Base-by-base conservation (phyloP, 2,329 filamentous ascomycete genomes). In the Xylariaceae sp. region DNA sequence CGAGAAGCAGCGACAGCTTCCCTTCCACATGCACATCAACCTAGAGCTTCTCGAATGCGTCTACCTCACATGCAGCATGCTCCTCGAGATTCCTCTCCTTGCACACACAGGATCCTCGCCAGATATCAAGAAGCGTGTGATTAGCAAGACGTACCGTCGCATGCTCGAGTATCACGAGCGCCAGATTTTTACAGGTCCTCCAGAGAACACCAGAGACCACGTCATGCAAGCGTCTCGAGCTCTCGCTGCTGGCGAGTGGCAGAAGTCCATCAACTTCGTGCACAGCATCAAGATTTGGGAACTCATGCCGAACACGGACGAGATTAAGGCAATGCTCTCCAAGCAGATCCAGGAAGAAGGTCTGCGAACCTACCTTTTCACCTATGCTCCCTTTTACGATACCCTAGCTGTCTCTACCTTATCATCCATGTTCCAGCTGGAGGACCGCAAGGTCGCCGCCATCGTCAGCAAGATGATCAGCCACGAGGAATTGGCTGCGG, bases 1-100 rank as follows among this genome's bases (percentile, higher is more conserved):
- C 36, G 94, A 99, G 77, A 89, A 94, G 69, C 92, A 97, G 75
- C 86, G 94, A 63, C 94, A 99, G 75, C 82, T 99, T 60, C 94
- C 94, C 35, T 99, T 99, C 85, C 94, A 99, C 78, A 96, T 99
- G 90, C 94, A 99, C 81, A 99, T 99, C 79, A 99, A 99, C 78
- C 82, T 99, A 45, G 94, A 99, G 72, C 83, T 99, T 48, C 82
- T 99, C 36, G 94, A 99, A 76, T 97, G 94, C 66, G 92, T 97
- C 55, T 99, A 99, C 76, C 82, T 99, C 52, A 97, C 94, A 44
- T 97, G 92, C 78, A 96, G 90, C 74, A 99, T 99, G 94, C 87
- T 99, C 58, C 83, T 99, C 49, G 94, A 99, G 76, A 97, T 99
- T 56, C 94, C 94, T 53, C 85, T 97, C 42, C 85, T 99, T 61